A percentile compares a stretch with the other conserved stretches of the same genome.
Conservation (phyloP, 441 rosid genomes). For the Syzygium syzygioides region DNA sequence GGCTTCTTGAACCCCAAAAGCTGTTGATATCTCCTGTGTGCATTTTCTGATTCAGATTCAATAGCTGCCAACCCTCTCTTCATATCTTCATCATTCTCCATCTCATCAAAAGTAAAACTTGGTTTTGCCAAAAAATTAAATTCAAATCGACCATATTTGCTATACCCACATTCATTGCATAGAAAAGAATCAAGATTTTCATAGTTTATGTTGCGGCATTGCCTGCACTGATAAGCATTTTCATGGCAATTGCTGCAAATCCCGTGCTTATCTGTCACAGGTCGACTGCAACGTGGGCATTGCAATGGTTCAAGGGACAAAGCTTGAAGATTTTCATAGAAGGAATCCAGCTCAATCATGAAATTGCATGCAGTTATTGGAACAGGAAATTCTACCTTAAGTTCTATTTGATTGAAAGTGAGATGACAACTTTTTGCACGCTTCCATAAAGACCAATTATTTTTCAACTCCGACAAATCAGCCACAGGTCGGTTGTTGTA, state of each 20-base stretch:
- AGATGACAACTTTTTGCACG: constrained; percentile 99
- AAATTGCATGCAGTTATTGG: constrained; percentile 99
- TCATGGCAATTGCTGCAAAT: constrained; percentile 99
- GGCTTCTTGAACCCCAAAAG: constrained; percentile 99
- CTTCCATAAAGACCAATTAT: constrained; percentile 99
- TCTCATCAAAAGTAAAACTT: constrained; percentile 95
- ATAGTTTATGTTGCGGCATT: constrained; percentile 99
- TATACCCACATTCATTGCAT: constrained; percentile 99
- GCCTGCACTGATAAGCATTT: constrained; percentile 99
- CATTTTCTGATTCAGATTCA: constrained; percentile 99
- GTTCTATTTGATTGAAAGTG: constrained; percentile 97
- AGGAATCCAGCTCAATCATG: constrained; percentile 99
- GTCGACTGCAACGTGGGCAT: constrained; percentile 99
- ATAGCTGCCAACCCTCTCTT: constrained; percentile 98
- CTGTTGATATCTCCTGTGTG: constrained; percentile 99
- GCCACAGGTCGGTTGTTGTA: constrained; percentile 98
- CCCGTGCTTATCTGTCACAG: constrained; percentile 99
- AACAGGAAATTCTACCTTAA: constrained; percentile 98
- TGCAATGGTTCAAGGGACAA: constrained; percentile 98
- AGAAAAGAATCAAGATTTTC: constrained; percentile 99
- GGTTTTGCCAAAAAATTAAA: constrained; percentile 99
- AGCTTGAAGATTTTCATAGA: constrained; percentile 99
- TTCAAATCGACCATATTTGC: constrained; percentile 99
- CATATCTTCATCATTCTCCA: constrained; percentile 99
- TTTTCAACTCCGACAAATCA: constrained; percentile 98